phyloP scores from a whole-genome alignment of 768 basidiomycete genomes.

The Kwoniella botswanensis region DNA sequence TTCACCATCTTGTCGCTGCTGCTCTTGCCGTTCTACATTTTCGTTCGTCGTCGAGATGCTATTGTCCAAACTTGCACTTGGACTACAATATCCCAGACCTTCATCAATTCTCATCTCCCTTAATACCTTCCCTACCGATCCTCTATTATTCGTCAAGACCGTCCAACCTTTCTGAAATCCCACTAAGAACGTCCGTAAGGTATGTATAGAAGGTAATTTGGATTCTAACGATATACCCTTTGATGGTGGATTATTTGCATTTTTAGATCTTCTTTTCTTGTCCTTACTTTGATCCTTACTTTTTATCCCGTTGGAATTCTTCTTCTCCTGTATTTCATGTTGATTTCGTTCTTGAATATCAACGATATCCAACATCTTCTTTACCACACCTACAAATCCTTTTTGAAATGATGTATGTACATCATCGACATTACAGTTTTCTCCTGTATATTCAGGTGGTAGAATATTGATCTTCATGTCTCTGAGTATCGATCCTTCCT shows the following conservation, averaged over 20 bases:
- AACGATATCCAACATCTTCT: slow-evolving; percentile 61
- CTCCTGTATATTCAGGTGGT: slow-evolving; percentile 3
- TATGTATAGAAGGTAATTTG: slow-evolving; percentile 68
- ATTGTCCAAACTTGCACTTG: slow-evolving; percentile 11
- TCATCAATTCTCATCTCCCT: slow-evolving; percentile 64
- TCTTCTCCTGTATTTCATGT: slow-evolving; percentile 12
- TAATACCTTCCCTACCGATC: slow-evolving; percentile 76
- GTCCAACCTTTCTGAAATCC: slow-evolving; percentile 77
- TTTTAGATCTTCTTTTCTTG: slow-evolving; percentile 47
- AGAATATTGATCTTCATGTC: slow-evolving; percentile 64
- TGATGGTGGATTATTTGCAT: slow-evolving; percentile 64
- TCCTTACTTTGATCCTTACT: not conserved
- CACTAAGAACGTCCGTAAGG: slow-evolving; percentile 72
- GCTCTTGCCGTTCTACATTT: not conserved
- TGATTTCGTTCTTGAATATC: slow-evolving; percentile 10
- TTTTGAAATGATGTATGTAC: slow-evolving; percentile 58
- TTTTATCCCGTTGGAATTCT: slow-evolving; percentile 27
- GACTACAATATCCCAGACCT: slow-evolving; percentile 44
- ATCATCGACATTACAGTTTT: slow-evolving; percentile 50
- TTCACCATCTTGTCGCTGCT: not conserved
- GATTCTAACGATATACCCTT: slow-evolving; percentile 13
- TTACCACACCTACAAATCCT: slow-evolving; percentile 65
- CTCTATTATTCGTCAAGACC: slow-evolving; percentile 82
- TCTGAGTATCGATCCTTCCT: slow-evolving; percentile 65
- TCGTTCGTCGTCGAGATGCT: not conserved